Percentiles rank a stretch among this genome's conserved stretches.
phyloP scores from a whole-genome alignment of 1,284 basidiomycete genomes.

The Volvariella surrecta region DNA sequence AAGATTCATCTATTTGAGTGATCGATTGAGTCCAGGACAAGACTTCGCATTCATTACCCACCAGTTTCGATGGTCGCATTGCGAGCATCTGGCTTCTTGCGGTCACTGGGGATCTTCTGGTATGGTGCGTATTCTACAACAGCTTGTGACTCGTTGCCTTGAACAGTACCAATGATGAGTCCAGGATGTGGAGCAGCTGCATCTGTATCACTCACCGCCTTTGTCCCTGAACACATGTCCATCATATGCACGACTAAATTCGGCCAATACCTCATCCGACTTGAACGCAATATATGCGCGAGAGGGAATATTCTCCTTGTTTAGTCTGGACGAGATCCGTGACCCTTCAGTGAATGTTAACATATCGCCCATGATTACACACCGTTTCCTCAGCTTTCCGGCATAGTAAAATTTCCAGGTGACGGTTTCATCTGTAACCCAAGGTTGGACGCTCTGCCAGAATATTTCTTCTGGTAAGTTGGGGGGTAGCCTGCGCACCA shows the following conservation, averaged over 20 bases:
- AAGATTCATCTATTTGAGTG: conserved; percentile 65
- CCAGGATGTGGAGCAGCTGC: neutral
- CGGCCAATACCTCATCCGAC: conserved; percentile 58
- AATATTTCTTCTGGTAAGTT: conserved; percentile 90
- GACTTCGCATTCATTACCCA: conserved; percentile 14
- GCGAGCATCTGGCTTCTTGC: conserved; percentile 63
- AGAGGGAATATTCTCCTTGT: conserved; percentile 78
- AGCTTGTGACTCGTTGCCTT: conserved; percentile 82
- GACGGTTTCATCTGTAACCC: conserved; percentile 72
- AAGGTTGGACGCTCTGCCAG: conserved; percentile 83
- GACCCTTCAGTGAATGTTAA: neutral
- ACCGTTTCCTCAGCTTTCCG: conserved; percentile 72
- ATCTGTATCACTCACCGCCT: conserved; percentile 48
- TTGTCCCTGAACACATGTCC: conserved; percentile 91
- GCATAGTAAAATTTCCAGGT: conserved; percentile 61
- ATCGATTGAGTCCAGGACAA: too few relatives aligned
- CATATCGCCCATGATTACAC: conserved; percentile 2
- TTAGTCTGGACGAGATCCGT: conserved; percentile 33
- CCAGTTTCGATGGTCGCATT: conserved; percentile 76
- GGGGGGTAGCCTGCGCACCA: conserved; percentile 85
- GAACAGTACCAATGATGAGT: conserved; percentile 3
- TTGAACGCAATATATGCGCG: conserved; percentile 92
- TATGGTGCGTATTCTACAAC: conserved; percentile 93
- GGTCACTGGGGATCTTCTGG: conserved; percentile 75
- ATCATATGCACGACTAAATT: conserved; percentile 82